These are phyloP conservation scores for Paramecium sexaurelia DNA, from an alignment of 73 alveolate species.

Conservation along the genomic window DNA sequence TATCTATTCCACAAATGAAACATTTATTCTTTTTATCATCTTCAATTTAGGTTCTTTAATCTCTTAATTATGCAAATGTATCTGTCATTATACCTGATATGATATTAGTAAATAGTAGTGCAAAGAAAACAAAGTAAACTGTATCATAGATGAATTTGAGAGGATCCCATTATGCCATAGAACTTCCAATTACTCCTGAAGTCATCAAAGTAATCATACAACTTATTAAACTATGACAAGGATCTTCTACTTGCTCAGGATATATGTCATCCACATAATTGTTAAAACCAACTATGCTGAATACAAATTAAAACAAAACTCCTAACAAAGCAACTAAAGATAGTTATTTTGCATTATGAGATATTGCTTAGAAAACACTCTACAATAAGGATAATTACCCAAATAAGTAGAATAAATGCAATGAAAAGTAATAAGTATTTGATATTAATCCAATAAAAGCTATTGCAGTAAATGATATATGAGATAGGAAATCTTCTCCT, in stretches of 20 bases:
- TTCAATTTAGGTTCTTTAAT: conserved; percentile 31
- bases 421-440: not conserved
- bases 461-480: not conserved
- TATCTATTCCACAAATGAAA: conserved; percentile 59
- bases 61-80: conserved; percentile 63
- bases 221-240: conserved; percentile 26
- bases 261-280: conserved; percentile 34
- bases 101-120: conserved; percentile 43
- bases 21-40: conserved; percentile 58
- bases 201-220: conserved; percentile 64
- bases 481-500: conserved; percentile 3
- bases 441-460: not conserved
- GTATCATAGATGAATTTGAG: conserved; percentile 58
- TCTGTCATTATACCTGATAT: conserved; percentile 65
- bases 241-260: conserved; percentile 10
- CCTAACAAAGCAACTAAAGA: conserved; percentile 25
- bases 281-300: conserved; percentile 17
- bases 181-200: conserved; percentile 63
- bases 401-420: conserved; percentile 5
- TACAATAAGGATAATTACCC: conserved; percentile 7
- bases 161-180: conserved; percentile 61
- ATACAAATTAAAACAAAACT: conserved; percentile 53
- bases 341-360: conserved; percentile 36
- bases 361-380: conserved; percentile 31
- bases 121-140: conserved; percentile 44